A percentile compares a stretch with the other conserved stretches of the same genome.
Conservation (phyloP, 176 grass and related monocot species). For the Bonia amplexicaulis region DNA sequence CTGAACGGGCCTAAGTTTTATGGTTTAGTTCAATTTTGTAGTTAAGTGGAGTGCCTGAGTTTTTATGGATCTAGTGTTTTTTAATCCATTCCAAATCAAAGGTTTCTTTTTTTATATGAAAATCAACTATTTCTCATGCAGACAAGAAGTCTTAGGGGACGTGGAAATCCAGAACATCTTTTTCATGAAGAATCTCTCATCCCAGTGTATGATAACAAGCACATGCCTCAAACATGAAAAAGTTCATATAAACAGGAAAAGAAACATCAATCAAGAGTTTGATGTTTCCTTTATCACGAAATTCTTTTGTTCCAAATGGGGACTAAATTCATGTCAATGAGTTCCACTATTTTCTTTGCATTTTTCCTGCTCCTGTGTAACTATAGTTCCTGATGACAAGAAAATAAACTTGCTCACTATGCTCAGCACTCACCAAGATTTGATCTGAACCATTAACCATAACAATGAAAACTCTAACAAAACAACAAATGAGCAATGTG, state of each 20-base stretch:
- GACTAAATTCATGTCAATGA: neutral
- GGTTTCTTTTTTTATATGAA: too few species aligned
- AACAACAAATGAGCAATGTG: neutral
- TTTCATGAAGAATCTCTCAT: neutral
- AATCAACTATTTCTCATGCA: too few species aligned
- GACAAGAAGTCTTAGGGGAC: too few species aligned
- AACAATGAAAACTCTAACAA: neutral
- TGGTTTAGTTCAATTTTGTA: too few species aligned
- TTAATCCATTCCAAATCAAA: too few species aligned
- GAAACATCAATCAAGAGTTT: neutral
- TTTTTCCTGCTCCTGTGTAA: neutral
- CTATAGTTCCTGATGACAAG: neutral
- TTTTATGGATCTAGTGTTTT: too few species aligned
- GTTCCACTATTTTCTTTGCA: neutral
- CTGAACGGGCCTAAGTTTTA: too few species aligned
- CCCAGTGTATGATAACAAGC: neutral
- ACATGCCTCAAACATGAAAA: neutral
- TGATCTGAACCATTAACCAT: too few species aligned
- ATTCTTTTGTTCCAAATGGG: neutral
- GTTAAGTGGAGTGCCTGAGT: too few species aligned
- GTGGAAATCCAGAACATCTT: neutral
- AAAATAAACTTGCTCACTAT: neutral
- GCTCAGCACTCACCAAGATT: neutral
- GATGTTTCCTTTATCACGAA: neutral
- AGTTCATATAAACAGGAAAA: too few species aligned